A percentile compares a stretch with the other conserved stretches of the same genome.
phyloP scores from a whole-genome alignment of 2,329 filamentous ascomycete species.

The Colletotrichum truncatum region DNA sequence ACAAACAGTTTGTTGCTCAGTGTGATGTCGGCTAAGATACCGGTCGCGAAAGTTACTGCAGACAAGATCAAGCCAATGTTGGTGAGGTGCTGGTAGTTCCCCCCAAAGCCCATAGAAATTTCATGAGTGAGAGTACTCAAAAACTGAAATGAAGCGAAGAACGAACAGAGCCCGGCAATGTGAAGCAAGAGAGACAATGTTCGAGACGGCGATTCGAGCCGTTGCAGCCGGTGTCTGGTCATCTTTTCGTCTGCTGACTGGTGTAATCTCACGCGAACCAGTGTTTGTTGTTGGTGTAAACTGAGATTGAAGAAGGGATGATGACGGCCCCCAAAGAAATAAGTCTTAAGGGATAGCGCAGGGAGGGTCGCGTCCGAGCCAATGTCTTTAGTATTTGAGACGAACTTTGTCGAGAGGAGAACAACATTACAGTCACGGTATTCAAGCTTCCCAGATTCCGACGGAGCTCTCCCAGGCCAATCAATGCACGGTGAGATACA shows the following conservation, averaged over 20 bases:
- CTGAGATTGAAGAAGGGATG: slow-evolving; percentile 14
- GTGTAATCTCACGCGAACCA: background rate
- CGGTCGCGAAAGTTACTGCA: slow-evolving; percentile 67
- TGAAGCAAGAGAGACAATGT: slow-evolving; percentile 72
- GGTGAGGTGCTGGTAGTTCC: slow-evolving; percentile 78
- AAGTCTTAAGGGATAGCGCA: slow-evolving; percentile 15
- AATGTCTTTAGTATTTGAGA: slow-evolving; percentile 18
- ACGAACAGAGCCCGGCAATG: slow-evolving; percentile 60
- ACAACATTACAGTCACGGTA: background rate
- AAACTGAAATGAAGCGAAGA: slow-evolving; percentile 62
- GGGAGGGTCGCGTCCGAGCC: slow-evolving; percentile 21
- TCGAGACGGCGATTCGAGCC: slow-evolving; percentile 71
- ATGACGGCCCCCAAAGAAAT: background rate
- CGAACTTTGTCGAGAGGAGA: background rate
- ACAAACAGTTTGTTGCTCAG: slow-evolving; percentile 66
- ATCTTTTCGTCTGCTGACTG: slow-evolving; percentile 38
- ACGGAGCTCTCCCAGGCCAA: slow-evolving; percentile 1
- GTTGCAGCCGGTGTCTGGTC: slow-evolving; percentile 69
- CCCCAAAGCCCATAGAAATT: slow-evolving; percentile 69
- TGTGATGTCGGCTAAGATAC: slow-evolving; percentile 71
- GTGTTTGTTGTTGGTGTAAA: background rate
- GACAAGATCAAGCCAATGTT: slow-evolving; percentile 75
- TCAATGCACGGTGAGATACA: slow-evolving; percentile 14
- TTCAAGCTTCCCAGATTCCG: background rate
- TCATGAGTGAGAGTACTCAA: slow-evolving; percentile 58